A percentile compares a stretch with the other conserved stretches of the same genome.
Evolutionary conservation across 192 early-diverging fungal species (phyloP).

Genomic region (Coemansia sp.): DNA sequence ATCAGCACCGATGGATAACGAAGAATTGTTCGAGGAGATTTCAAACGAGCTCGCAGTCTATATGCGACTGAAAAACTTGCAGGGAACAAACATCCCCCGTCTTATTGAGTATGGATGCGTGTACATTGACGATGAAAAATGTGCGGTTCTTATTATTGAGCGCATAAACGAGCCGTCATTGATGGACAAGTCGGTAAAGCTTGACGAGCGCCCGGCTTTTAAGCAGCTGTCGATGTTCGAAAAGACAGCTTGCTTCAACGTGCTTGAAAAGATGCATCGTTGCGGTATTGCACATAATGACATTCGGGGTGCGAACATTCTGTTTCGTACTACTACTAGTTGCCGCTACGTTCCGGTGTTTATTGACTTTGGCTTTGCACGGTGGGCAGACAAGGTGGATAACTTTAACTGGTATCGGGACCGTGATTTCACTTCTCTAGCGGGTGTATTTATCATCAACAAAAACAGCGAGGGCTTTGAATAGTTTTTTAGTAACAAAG

Average conservation of each 20-base stretch:
- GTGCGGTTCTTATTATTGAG: neutral
- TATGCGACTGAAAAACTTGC: neutral
- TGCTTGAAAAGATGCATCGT: neutral
- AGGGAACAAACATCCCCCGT: neutral
- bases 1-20: neutral
- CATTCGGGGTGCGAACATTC: conserved; percentile 1
- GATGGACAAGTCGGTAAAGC: neutral
- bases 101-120: neutral
- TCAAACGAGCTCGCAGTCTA: neutral
- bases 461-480: neutral
- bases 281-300: neutral
- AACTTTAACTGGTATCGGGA: neutral
- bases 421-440: neutral
- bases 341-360: neutral
- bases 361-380: conserved; percentile 3
- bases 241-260: neutral
- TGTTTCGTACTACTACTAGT: neutral
- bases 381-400: neutral
- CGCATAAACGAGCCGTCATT: neutral
- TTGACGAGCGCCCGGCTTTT: neutral
- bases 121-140: neutral
- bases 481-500: neutral
- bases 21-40: neutral
- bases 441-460: neutral
- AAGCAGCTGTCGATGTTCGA: neutral